Percentiles rank a stretch among this genome's conserved stretches.
These are phyloP conservation scores for Dimargaris xerosporica DNA, from an alignment of 192 early-diverging fungal genomes.

Conservation along the genomic window DNA sequence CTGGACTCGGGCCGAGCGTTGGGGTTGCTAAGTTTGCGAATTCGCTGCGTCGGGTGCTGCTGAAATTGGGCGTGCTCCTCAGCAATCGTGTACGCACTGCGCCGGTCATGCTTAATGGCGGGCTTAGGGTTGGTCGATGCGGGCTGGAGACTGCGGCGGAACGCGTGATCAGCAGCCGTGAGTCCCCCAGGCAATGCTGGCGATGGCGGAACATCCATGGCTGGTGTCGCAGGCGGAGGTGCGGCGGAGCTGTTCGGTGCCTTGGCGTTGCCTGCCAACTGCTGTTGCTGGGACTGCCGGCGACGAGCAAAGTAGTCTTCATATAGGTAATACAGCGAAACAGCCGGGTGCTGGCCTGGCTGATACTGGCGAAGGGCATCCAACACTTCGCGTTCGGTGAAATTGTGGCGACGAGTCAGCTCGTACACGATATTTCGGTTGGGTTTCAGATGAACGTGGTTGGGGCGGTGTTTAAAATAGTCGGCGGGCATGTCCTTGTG, in stretches of 20 bases:
- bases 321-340: slow-evolving; percentile 6
- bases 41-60: background rate
- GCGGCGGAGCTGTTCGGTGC: no score
- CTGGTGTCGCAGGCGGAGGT: no score
- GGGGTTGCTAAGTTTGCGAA: slow-evolving; percentile 5
- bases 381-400: background rate
- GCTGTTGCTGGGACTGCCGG: background rate
- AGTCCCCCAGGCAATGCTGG: background rate
- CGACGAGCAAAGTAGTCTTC: slow-evolving; percentile 9
- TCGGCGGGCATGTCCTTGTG: slow-evolving; percentile 41
- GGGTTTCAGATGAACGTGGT: slow-evolving; percentile 1
- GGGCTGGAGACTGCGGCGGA: slow-evolving; percentile 12
- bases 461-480: slow-evolving; percentile 43
- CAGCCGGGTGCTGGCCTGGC: background rate
- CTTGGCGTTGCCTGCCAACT: background rate
- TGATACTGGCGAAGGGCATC: background rate
- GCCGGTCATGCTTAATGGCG: slow-evolving; percentile 8
- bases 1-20: slow-evolving; percentile 4
- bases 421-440: background rate
- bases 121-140: background rate
- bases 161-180: slow-evolving; percentile 12
- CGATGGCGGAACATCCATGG: background rate
- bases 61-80: slow-evolving; percentile 5
- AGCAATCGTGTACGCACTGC: slow-evolving; percentile 3
- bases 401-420: background rate